These are phyloP conservation scores for Uncinocarpus reesii DNA, from an alignment of 2,329 filamentous ascomycete genomes.

Conservation along the genomic window DNA sequence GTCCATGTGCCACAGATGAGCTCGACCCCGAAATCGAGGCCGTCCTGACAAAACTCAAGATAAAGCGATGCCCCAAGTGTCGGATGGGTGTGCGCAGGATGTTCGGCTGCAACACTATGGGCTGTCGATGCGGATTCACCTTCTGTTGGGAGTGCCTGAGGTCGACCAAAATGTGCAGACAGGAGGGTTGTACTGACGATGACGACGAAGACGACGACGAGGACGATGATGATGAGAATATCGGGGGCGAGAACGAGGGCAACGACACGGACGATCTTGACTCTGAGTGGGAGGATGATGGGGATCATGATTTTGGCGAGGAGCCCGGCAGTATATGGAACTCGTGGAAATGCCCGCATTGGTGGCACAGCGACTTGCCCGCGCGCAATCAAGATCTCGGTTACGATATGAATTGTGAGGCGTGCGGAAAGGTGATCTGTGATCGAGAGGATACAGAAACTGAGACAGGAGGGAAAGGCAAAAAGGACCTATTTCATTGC, in stretches of 20 bases:
- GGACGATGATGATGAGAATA: conserved; percentile 1
- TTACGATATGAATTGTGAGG: too few relatives aligned
- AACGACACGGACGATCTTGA: conserved; percentile 14
- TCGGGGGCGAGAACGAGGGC: conserved; percentile 5
- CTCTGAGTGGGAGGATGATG: conserved; percentile 16
- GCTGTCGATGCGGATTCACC: conserved; percentile 41
- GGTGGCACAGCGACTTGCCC: too few relatives aligned
- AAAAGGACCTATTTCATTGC: too few relatives aligned
- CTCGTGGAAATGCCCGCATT: too few relatives aligned
- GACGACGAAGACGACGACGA: conserved; percentile 5
- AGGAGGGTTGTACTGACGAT: not conserved
- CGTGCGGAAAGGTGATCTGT: too few relatives aligned
- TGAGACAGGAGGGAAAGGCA: too few relatives aligned
- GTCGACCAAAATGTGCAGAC: conserved; percentile 26
- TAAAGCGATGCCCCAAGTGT: conserved; percentile 44
- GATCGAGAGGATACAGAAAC: too few relatives aligned
- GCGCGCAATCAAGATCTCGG: too few relatives aligned
- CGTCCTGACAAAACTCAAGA: conserved; percentile 36
- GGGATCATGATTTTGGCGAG: conserved; percentile 33
- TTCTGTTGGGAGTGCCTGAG: conserved; percentile 41
- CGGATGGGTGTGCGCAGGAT: conserved; percentile 39
- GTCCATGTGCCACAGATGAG: conserved; percentile 30
- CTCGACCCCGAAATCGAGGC: conserved; percentile 26
- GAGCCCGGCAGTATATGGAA: not conserved
- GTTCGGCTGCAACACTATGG: conserved; percentile 41